Conservation (phyloP, 1,284 basidiomycete species). For the Anthracocystis setariae region DNA sequence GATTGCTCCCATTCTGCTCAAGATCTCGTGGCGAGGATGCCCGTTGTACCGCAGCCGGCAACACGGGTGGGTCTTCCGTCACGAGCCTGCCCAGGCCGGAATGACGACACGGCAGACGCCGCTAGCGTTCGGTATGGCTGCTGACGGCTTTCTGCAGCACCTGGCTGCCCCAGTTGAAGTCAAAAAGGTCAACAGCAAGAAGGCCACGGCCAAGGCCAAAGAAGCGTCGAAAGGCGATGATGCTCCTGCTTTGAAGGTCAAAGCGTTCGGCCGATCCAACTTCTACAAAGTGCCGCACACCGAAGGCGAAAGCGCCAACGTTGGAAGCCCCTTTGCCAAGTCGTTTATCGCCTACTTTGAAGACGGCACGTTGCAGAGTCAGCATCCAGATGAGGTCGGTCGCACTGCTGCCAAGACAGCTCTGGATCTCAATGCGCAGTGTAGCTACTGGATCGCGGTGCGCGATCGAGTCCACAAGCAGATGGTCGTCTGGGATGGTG, state of each 20-base stretch:
- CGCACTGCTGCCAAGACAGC: slow-evolving; percentile 83
- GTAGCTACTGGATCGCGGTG: slow-evolving; percentile 97
- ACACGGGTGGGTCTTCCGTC: slow-evolving; percentile 85
- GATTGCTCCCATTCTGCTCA: slow-evolving; percentile 84
- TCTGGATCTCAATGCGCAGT: slow-evolving; percentile 90
- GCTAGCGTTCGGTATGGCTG: slow-evolving; percentile 45
- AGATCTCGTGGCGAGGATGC: slow-evolving; percentile 85
- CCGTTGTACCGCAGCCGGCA: slow-evolving; percentile 87
- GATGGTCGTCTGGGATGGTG: slow-evolving; percentile 86
- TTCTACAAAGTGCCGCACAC: slow-evolving; percentile 97
- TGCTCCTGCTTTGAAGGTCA: slow-evolving; percentile 23
- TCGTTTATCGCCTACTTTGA: slow-evolving; percentile 87
- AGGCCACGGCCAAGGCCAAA: slow-evolving; percentile 21
- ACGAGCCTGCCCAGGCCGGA: slow-evolving; percentile 21
- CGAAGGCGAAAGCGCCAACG: slow-evolving; percentile 91
- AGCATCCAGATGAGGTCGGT: slow-evolving; percentile 68
- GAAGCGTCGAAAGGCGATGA: slow-evolving; percentile 14
- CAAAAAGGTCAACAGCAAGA: slow-evolving; percentile 25
- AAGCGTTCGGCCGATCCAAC: slow-evolving; percentile 28
- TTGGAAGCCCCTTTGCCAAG: slow-evolving; percentile 90
- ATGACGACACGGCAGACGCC: slow-evolving; percentile 49
- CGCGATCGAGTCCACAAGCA: slow-evolving; percentile 91
- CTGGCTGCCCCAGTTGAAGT: slow-evolving; percentile 28
- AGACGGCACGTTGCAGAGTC: slow-evolving; percentile 73
- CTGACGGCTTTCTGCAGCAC: slow-evolving; percentile 49